These are phyloP conservation scores for Helianthus tuberosus DNA, from an alignment of 129 eudicot genomes.

Conservation along the genomic window DNA sequence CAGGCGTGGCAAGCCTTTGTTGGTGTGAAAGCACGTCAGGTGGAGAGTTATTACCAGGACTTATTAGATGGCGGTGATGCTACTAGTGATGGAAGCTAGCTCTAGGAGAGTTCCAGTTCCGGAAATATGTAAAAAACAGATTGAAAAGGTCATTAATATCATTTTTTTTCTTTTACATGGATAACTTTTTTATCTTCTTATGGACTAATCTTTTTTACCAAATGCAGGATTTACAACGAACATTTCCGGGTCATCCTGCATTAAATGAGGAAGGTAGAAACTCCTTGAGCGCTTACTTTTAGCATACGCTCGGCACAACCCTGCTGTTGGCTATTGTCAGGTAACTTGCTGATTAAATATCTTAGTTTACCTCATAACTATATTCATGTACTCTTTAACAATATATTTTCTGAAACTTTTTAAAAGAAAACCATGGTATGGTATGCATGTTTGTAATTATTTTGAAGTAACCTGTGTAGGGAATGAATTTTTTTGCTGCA, in stretches of 20 bases:
- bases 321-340: slow-evolving; percentile 99
- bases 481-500: slow-evolving; percentile 98
- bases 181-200: neutral
- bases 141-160: slow-evolving; percentile 87
- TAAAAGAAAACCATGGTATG: no score
- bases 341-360: slow-evolving; percentile 34
- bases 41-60: slow-evolving; percentile 79
- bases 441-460: neutral
- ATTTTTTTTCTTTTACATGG: slow-evolving; percentile 38
- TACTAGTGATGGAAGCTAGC: neutral
- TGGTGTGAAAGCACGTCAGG: slow-evolving; percentile 81
- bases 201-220: slow-evolving; percentile 35
- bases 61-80: slow-evolving; percentile 57
- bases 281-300: slow-evolving; percentile 82
- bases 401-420: neutral
- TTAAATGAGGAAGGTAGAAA: slow-evolving; percentile 79
- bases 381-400: neutral
- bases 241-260: slow-evolving; percentile 99
- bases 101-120: slow-evolving; percentile 36
- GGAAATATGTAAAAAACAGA: slow-evolving; percentile 85
- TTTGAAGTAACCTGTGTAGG: slow-evolving; percentile 56
- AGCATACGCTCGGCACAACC: slow-evolving; percentile 94
- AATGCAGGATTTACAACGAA: slow-evolving; percentile 86
- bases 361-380: neutral
- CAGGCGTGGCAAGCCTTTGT: slow-evolving; percentile 99